Base-by-base conservation (phyloP, 1,284 basidiomycete species). In the Amylostereum areolatum region DNA sequence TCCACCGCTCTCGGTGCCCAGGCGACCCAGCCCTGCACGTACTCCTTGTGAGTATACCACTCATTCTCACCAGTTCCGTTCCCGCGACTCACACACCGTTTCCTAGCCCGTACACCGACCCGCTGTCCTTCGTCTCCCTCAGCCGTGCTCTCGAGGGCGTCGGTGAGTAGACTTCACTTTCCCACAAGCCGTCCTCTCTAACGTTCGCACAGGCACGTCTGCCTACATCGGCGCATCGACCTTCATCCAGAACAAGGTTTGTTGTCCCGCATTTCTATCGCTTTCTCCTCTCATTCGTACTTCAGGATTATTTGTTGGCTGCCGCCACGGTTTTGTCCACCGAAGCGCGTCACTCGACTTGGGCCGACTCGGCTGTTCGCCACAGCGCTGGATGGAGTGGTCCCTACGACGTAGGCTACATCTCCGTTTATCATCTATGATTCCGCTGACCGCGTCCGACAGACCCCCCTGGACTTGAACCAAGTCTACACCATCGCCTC, bases 141-240 rank as follows among this genome's bases (percentile, higher is more conserved):
- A 72, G 79, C 25, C 70, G 71, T 54, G 68, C 77, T 7, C 62
- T 88, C n/a, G 82, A 85, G 62, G 75, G 71, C 27, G 73, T 85
- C 43, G 77, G 75, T n/a, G 68, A 34, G 51, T 48, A 40, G 31
- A 46, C 30, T 9, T 41, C 35, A 10, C 10, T 12, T 43, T 27
- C 27, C 5, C 6, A 2, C 24, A 27, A n/a, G 11, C 40, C 2
- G 12, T 46, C 34, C 29, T 40, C 5, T 11, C 11, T 45, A 30
- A 9, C 31, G 27, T 34, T 31, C 9, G 31, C 6, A 28, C 46
- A 49, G 76, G 74, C 8, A 67, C 53, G 27, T 64, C 66, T 11
- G 80, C 78, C 3, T 85, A 82, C 60, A 70, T 73, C 48, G 82
- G 82, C 18, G 74, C 75, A 1, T 67, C 77, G 3, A 62, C 66